Conservation (phyloP, 768 basidiomycete genomes). For the Tricholoma matsutake region DNA sequence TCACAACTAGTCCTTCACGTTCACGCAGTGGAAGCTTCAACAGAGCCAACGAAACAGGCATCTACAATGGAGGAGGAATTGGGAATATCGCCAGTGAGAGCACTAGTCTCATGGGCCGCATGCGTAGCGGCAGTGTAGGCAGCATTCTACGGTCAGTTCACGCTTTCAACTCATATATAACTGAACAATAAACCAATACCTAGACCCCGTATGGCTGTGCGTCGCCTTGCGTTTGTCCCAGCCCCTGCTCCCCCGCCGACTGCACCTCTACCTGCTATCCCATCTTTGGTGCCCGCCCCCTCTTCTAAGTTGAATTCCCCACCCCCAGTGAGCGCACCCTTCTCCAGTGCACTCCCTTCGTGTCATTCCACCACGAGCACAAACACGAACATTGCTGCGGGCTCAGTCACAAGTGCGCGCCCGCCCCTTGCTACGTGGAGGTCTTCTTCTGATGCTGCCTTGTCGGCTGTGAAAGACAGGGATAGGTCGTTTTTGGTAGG, state of each 20-base stretch:
- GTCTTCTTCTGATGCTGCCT: background rate
- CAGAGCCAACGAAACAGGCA: constrained; percentile 8
- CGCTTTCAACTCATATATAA: constrained; percentile 4
- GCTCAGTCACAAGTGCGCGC: background rate
- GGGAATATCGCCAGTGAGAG: constrained; percentile 22
- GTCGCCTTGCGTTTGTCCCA: constrained; percentile 29
- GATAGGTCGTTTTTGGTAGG: constrained; percentile 31
- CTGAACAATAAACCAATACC: background rate
- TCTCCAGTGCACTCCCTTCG: constrained; percentile 6
- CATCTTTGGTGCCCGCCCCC: constrained; percentile 16
- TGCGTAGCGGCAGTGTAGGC: constrained; percentile 55
- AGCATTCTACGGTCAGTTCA: constrained; percentile 24
- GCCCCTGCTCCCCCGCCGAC: constrained; percentile 39
- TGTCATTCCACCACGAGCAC: background rate
- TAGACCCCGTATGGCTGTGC: constrained; percentile 40
- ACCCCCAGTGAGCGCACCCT: constrained; percentile 10
- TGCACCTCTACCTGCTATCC: constrained; percentile 38
- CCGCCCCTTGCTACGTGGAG: background rate
- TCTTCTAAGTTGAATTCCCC: background rate
- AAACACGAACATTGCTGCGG: background rate
- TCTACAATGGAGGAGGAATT: constrained; percentile 7
- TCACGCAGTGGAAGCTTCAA: constrained; percentile 46
- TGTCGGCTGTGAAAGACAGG: constrained; percentile 18
- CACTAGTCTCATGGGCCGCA: constrained; percentile 47
- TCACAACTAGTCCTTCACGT: constrained; percentile 35